Evolutionary conservation across 108 stramenopile genomes (phyloP).

Genomic region (Aurantiochytrium sp.): DNA sequence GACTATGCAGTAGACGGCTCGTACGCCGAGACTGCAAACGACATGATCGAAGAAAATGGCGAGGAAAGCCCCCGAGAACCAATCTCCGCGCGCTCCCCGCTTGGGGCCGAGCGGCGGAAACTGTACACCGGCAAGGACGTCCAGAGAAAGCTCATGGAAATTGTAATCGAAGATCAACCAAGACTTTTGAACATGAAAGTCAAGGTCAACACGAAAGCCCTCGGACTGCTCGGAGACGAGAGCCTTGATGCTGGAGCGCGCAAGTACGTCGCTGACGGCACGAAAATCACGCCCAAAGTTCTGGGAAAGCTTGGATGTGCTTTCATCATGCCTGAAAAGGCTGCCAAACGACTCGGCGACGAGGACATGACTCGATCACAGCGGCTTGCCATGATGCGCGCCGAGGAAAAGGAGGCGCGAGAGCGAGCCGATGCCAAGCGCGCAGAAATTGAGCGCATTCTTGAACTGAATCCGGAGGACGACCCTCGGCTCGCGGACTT

Average conservation of each 20-base stretch:
- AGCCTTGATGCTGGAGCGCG: background rate
- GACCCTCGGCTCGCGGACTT: background rate
- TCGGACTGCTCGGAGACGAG: background rate
- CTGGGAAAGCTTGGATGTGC: background rate
- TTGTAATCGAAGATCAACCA: background rate
- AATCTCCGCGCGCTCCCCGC: too few relatives aligned
- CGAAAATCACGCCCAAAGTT: background rate
- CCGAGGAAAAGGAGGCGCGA: slow-evolving; percentile 14
- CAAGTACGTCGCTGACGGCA: background rate
- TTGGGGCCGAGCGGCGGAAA: too few relatives aligned
- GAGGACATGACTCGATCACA: background rate
- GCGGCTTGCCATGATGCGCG: background rate
- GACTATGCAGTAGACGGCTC: background rate
- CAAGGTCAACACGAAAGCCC: slow-evolving; percentile 3
- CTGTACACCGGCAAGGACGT: background rate
- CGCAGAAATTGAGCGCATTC: background rate
- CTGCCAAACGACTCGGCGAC: background rate
- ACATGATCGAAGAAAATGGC: too few relatives aligned
- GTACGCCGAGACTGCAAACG: too few relatives aligned
- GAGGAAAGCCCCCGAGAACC: too few relatives aligned
- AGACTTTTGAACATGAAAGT: background rate
- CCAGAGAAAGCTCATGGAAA: background rate
- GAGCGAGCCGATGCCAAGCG: background rate
- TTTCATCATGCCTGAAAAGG: slow-evolving; percentile 3
- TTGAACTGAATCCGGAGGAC: background rate